phyloP scores from a whole-genome alignment of 2,329 filamentous ascomycete species.

The Colletotrichum sp. region DNA sequence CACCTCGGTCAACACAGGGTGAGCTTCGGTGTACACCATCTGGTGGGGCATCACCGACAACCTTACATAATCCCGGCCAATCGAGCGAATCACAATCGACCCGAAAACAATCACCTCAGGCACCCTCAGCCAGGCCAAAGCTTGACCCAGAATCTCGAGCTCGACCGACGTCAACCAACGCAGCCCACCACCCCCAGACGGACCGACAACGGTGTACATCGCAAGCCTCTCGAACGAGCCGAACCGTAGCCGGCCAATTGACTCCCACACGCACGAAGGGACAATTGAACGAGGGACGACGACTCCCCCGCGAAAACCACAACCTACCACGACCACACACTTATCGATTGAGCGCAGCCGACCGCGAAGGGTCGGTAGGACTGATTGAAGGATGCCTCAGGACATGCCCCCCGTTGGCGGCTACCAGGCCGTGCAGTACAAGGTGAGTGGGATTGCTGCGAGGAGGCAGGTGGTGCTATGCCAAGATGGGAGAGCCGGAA shows the following conservation, averaged over 20 bases:
- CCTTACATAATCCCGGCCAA: constrained; percentile 14
- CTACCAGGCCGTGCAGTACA: constrained; percentile 97
- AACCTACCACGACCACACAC: background rate
- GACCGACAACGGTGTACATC: background rate
- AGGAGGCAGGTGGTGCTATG: background rate
- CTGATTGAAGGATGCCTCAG: constrained; percentile 77
- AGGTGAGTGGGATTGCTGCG: constrained; percentile 61
- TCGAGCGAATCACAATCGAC: constrained; percentile 15
- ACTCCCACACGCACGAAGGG: background rate
- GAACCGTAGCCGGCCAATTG: background rate
- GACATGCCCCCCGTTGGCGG: constrained; percentile 96
- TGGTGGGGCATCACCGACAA: background rate
- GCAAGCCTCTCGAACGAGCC: background rate
- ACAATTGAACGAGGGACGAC: background rate
- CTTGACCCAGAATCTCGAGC: constrained; percentile 8
- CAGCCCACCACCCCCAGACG: background rate
- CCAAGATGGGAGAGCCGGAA: too few relatives aligned
- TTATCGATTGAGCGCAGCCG: constrained; percentile 11
- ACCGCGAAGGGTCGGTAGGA: constrained; percentile 18
- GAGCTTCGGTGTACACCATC: background rate
- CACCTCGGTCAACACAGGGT: background rate
- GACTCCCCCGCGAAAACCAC: background rate
- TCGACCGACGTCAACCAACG: constrained; percentile 7
- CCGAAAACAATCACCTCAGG: constrained; percentile 16
- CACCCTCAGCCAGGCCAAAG: constrained; percentile 7